Conservation (phyloP, 192 early-diverging fungal species). For the Mortierella hygrophila region DNA sequence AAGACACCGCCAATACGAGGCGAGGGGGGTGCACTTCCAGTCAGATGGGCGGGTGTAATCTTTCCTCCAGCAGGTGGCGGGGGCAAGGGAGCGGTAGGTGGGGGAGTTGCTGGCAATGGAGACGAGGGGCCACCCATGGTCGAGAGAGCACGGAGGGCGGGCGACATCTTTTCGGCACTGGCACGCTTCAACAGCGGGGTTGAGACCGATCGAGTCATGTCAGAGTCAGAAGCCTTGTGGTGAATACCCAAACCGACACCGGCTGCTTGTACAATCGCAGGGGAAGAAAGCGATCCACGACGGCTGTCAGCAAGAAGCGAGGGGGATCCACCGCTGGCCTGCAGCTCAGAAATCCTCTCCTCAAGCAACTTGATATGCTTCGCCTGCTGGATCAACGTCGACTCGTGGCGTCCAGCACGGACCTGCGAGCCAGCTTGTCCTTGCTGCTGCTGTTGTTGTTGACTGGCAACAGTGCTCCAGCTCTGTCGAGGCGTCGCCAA, state of each 20-base stretch:
- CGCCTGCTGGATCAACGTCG: conserved; percentile 46
- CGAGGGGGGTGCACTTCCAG: conserved; percentile 19
- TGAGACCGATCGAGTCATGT: not conserved
- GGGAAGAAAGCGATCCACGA: conserved; percentile 11
- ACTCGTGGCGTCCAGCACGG: conserved; percentile 46
- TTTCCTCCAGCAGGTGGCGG: conserved; percentile 24
- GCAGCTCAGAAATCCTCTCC: conserved; percentile 52
- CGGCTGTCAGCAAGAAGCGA: conserved; percentile 15
- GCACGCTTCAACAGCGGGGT: conserved; percentile 1
- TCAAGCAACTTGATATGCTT: conserved; percentile 53
- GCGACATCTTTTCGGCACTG: conserved; percentile 26
- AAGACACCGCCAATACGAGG: conserved; percentile 30
- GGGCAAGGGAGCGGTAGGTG: conserved; percentile 33
- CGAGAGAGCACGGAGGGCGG: conserved; percentile 21
- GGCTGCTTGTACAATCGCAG: conserved; percentile 1
- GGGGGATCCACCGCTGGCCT: conserved; percentile 29
- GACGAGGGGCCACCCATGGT: conserved; percentile 16
- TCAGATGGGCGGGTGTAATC: conserved; percentile 21
- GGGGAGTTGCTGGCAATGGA: conserved; percentile 33
- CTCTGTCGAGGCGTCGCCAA: conserved; percentile 50
- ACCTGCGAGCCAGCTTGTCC: not conserved
- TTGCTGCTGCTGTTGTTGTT: conserved; percentile 4
- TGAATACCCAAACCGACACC: conserved; percentile 34
- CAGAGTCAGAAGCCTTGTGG: conserved; percentile 32
- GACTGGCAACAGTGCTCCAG: conserved; percentile 37